Base-by-base conservation (phyloP, 495 filamentous ascomycete genomes). In the Penicillium atrosanguineum region DNA sequence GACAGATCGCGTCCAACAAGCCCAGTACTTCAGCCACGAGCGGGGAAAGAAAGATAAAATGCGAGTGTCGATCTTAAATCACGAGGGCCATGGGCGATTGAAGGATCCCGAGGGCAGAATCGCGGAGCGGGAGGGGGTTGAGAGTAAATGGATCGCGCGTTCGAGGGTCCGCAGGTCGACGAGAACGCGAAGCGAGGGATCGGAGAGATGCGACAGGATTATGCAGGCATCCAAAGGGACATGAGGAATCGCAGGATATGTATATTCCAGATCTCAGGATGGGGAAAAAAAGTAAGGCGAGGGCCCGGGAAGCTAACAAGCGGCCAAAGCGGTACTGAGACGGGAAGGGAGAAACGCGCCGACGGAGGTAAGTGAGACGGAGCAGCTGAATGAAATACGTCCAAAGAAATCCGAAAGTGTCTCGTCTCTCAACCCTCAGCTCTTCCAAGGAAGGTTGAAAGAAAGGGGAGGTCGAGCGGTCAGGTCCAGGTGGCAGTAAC, bases 401-500 rank as follows among this genome's bases (percentile, higher is more conserved):
- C 23, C 23, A 23, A 23, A 23, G 34, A 37, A 9, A 37, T 2
- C 9, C 34, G 34, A 34, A 12, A 34, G 3, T 34, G 31, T 34
- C 31, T 34, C 31, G 23, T 34, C 31, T 34, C 11, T 14, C 11
- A 8, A 31, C 28, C 7, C 1, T 31, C 28, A 5, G 2, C 23
- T 23, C 12, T 14, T 15, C 12, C 31, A 34, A 14, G 14, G 20
- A 7, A 4, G 46, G 28, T 14, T 42, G 47, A 50, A 56, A 51
- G 57, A 68, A 62, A 65, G 55, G 58, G 59, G 62, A 60, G 50
- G 37, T 48, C 52, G 60, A 61, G 57, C 64, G 58, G 61, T 59
- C 58, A 62, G 46, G 37, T 4, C 31, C 31, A 34, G 39, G 39
- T 34, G 56, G 62, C 59, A 62, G 53, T 59, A 64, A 25, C 26